Percentiles rank a stretch among this genome's conserved stretches.
These are phyloP conservation scores for Diaporthe sp. DNA, from an alignment of 2,329 filamentous ascomycete species.

Conservation along the genomic window DNA sequence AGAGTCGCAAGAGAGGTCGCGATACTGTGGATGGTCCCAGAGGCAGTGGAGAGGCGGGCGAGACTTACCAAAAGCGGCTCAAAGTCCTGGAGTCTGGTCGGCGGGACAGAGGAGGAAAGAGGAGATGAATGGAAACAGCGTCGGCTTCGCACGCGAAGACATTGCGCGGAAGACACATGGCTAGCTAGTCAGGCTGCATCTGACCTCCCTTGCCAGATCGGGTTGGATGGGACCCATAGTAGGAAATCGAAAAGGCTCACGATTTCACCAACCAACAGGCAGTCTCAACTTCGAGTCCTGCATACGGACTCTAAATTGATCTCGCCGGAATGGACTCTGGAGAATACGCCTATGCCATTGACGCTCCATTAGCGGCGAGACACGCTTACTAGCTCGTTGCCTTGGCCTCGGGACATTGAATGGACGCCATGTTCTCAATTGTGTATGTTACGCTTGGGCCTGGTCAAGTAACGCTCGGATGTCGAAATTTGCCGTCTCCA, in stretches of 20 bases:
- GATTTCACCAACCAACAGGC: background rate
- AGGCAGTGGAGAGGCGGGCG: constrained; percentile 77
- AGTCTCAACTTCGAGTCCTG: too few relatives aligned
- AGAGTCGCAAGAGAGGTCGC: constrained; percentile 84
- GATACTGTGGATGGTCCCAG: constrained; percentile 79
- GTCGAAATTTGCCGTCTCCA: background rate
- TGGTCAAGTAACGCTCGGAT: background rate
- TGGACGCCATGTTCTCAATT: background rate
- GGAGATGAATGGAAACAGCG: constrained; percentile 16
- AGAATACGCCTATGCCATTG: background rate
- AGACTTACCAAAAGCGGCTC: constrained; percentile 79
- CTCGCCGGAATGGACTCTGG: background rate
- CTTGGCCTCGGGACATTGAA: background rate
- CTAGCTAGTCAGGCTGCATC: constrained; percentile 4
- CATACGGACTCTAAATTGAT: background rate
- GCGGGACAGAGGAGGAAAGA: constrained; percentile 47
- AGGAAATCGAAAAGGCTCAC: background rate
- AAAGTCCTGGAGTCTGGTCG: constrained; percentile 65
- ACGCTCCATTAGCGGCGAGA: background rate
- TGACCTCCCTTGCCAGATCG: background rate
- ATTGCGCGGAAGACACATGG: background rate
- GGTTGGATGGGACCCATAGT: background rate
- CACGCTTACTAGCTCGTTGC: background rate
- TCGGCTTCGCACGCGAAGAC: background rate
- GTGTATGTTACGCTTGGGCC: background rate